A percentile compares a stretch with the other conserved stretches of the same genome.
Conservation (phyloP, 352 stramenopile genomes). For the Sclerospora graminicola region DNA sequence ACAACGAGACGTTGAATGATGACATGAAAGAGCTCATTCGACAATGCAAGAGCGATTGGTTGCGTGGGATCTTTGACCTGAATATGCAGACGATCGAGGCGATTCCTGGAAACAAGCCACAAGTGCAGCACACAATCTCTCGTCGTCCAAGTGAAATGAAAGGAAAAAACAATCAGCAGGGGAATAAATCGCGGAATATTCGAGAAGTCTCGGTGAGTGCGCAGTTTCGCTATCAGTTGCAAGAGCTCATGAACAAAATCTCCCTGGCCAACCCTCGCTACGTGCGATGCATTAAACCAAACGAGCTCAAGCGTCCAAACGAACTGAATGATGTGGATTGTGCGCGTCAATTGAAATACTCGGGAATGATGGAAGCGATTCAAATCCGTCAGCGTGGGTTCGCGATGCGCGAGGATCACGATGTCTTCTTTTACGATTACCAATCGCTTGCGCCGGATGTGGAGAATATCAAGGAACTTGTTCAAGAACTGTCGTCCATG, state of each 20-base stretch:
- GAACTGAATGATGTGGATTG: conserved; percentile 78
- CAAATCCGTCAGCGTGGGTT: conserved; percentile 86
- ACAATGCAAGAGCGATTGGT: conserved; percentile 72
- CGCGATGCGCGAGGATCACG: conserved; percentile 79
- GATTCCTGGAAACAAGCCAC: conserved; percentile 56
- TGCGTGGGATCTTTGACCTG: conserved; percentile 77
- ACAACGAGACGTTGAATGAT: conserved; percentile 95
- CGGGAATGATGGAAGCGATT: conserved; percentile 88
- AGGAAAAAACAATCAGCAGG: conserved; percentile 22
- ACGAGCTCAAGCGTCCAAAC: conserved; percentile 70
- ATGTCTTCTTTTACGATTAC: conserved; percentile 89
- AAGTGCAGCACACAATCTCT: conserved; percentile 60
- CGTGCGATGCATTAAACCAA: conserved; percentile 85
- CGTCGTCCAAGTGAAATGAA: conserved; percentile 48
- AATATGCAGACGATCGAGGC: conserved; percentile 82
- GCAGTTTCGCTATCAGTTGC: conserved; percentile 84
- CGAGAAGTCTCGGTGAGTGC: conserved; percentile 79
- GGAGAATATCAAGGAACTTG: conserved; percentile 75
- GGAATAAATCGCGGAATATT: conserved; percentile 73
- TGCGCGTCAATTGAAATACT: conserved; percentile 86
- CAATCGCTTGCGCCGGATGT: conserved; percentile 75
- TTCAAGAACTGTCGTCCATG: conserved; percentile 78
- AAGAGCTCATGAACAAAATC: conserved; percentile 86
- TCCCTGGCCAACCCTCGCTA: conserved; percentile 81
- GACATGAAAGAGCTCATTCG: conserved; percentile 90